These are phyloP conservation scores for Pythium vanterpoolii DNA, from an alignment of 352 stramenopile species.

Conservation along the genomic window DNA sequence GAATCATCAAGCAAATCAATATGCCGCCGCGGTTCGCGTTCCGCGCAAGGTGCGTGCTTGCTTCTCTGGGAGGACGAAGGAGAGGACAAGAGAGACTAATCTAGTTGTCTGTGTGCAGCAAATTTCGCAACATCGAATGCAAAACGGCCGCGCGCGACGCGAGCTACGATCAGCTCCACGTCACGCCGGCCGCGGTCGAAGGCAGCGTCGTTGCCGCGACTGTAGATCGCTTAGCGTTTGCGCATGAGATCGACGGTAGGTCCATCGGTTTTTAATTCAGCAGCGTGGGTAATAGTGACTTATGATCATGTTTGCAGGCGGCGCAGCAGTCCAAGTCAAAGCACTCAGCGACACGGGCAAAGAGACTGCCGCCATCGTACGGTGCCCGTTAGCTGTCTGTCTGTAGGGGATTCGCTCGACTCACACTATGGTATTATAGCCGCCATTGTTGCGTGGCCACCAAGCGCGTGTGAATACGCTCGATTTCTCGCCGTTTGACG, in stretches of 20 bases:
- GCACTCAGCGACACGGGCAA: constrained; percentile 41
- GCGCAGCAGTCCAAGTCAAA: constrained; percentile 65
- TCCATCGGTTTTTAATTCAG: neutral
- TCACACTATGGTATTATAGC: constrained; percentile 21
- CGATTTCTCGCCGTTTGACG: constrained; percentile 55
- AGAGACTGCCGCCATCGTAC: constrained; percentile 26
- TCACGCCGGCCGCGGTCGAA: constrained; percentile 40
- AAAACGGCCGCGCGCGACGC: constrained; percentile 41
- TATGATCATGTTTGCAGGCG: constrained; percentile 24
- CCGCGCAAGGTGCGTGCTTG: constrained; percentile 25
- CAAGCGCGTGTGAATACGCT: constrained; percentile 57
- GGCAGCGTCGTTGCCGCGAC: constrained; percentile 45
- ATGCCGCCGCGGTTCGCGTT: constrained; percentile 26
- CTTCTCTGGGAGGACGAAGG: neutral
- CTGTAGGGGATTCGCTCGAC: neutral
- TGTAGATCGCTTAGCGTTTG: constrained; percentile 48
- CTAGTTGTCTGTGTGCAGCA: constrained; percentile 32
- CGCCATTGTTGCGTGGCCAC: constrained; percentile 60
- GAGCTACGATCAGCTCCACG: constrained; percentile 66
- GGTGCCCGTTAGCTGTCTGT: neutral
- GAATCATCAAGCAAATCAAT: neutral
- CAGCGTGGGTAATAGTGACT: neutral
- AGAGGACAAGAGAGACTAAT: neutral
- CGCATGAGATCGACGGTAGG: constrained; percentile 56
- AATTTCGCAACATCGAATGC: constrained; percentile 81